A percentile compares a stretch with the other conserved stretches of the same genome.
phyloP scores from a whole-genome alignment of 2,329 filamentous ascomycete genomes.

The Apiospora rasikravindrae region DNA sequence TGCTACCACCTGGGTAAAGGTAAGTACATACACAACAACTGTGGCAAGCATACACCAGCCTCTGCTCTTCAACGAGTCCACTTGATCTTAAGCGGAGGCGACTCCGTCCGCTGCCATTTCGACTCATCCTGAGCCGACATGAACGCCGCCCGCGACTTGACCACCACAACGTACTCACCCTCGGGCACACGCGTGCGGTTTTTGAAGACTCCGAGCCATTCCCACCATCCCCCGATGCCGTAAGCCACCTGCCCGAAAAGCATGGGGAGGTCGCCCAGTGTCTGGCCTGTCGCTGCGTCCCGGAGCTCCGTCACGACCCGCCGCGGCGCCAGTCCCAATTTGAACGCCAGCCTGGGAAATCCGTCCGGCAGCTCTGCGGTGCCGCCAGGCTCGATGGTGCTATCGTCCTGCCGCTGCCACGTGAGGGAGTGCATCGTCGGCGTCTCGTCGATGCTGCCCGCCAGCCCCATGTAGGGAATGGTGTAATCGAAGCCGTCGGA shows the following conservation, averaged over 20 bases:
- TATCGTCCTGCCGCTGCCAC: not conserved
- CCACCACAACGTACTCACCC: not conserved
- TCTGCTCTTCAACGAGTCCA: not conserved
- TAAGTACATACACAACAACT: not conserved
- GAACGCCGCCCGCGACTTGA: not conserved
- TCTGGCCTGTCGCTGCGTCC: not conserved
- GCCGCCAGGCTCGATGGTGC: not conserved
- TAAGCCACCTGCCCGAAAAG: not conserved
- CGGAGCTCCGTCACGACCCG: constrained; percentile 3
- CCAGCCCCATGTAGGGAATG: constrained; percentile 49
- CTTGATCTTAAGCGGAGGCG: not conserved
- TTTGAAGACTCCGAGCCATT: not conserved
- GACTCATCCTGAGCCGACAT: not conserved
- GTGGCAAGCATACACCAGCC: not conserved
- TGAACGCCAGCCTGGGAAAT: not conserved
- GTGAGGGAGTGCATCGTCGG: constrained; percentile 16
- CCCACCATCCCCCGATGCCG: not conserved
- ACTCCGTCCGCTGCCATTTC: not conserved
- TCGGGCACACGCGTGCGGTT: not conserved
- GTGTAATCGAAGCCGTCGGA: constrained; percentile 44
- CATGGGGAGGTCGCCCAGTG: not conserved
- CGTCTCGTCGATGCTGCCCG: constrained; percentile 35
- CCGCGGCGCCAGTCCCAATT: not conserved
- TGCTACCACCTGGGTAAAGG: not conserved
- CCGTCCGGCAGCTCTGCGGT: not conserved